Base-by-base conservation (phyloP, 1,139 yeast genomes). In the Pichia kudriavzevii region DNA sequence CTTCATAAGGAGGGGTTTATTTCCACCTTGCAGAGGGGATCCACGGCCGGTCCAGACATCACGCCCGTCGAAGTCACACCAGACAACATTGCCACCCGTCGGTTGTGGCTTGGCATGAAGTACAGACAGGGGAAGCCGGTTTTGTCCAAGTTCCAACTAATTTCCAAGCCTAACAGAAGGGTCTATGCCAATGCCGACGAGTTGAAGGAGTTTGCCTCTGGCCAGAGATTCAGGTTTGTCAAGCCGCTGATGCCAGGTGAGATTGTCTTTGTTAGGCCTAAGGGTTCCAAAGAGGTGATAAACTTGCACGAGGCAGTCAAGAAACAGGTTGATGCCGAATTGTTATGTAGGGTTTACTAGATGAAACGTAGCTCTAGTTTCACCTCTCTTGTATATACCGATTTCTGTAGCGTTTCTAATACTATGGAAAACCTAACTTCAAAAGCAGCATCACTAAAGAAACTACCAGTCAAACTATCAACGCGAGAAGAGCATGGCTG, bases 241-340 rank as follows among this genome's bases (percentile, higher is more conserved):
- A 72, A 75, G 50, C 94, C 96, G 1, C 64, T 85, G 37, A 87
- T 81, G 53, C 93, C 95, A 1, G 95, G 96, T 20, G 99, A 91
- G 59, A 70, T 84, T 42, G 73, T 88, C 47, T 76, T 91, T 49
- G 70, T 91, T 26, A 66, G 69, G 41, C 55, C 64, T 4, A 59
- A 59, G 21, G 67, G 69, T 6, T 62, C 66, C n/a, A 65, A 69
- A 7, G 74, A 83, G 32, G 66, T 80, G 31, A 66, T 83, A 48
- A 87, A 84, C 44, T 61, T 81, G 35, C 85, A 82, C 49, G 95
- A 88, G 50, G 96, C 96, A 28, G 83, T 93, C 20, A 70, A 74
- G 46, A 78, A 72, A 55, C 73, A 78, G 40, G 55, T 78, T 31
- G 75, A 72, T 26, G 96, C 95, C 28, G 80, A 81, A 63, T 77